Percentiles rank a stretch among this genome's conserved stretches.
phyloP scores from a whole-genome alignment of 78 protist genomes.

The Dictyostelium brefeldianum region DNA sequence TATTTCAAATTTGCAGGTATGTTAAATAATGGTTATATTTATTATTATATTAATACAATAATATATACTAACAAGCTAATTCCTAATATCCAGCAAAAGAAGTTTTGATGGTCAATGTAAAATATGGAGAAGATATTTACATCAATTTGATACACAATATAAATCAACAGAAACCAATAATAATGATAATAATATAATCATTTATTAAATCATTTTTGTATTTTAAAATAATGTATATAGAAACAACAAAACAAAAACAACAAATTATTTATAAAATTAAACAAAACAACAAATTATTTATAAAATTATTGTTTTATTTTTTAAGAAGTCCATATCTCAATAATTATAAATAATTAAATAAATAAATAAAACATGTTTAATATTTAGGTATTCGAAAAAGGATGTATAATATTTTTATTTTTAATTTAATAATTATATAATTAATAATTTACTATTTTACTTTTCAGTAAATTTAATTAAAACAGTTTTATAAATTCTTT shows the following conservation, averaged over 20 bases:
- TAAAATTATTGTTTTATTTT: too few species aligned
- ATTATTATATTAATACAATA: neutral
- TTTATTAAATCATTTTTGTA: neutral
- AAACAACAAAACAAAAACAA: too few species aligned
- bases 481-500: constrained; percentile 9
- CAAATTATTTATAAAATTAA: too few species aligned
- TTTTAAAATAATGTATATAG: too few species aligned
- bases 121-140: constrained; percentile 8
- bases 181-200: neutral
- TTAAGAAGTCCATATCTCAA: too few species aligned
- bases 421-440: neutral
- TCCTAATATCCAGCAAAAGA: neutral
- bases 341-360: too few species aligned
- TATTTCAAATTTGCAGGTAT: neutral
- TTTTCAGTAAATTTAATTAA: constrained; percentile 2
- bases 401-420: neutral
- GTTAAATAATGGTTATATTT: neutral
- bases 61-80: neutral
- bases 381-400: too few species aligned
- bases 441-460: neutral
- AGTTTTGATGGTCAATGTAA: neutral
- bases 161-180: neutral
- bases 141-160: neutral
- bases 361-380: too few species aligned
- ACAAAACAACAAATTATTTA: too few species aligned